Evolutionary conservation across 140 eudicot species (phyloP).

Genomic region (Flaveria floridana): DNA sequence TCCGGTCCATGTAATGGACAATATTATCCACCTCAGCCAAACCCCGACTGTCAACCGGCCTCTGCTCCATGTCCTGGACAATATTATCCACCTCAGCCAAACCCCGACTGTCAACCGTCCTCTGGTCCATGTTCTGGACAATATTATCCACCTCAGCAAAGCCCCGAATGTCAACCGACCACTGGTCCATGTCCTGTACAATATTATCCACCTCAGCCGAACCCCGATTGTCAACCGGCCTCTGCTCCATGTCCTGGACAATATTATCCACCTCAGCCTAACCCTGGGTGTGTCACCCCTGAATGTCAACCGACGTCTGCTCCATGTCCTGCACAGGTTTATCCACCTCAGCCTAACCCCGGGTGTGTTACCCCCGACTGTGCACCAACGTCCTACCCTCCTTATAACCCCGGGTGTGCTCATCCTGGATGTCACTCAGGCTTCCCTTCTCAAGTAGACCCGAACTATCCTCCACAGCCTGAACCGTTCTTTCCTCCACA

Average conservation of each 20-base stretch:
- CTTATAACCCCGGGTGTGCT: neutral
- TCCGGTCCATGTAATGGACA: neutral
- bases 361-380: slow-evolving; percentile 1
- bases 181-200: neutral
- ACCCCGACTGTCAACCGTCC: slow-evolving; percentile 8
- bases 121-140: neutral
- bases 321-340: neutral
- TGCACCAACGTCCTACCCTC: neutral
- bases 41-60: slow-evolving; percentile 8
- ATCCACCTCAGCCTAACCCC: slow-evolving; percentile 14
- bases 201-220: neutral
- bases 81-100: neutral
- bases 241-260: neutral
- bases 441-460: slow-evolving; percentile 7
- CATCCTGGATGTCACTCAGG: neutral
- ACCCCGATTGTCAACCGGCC: slow-evolving; percentile 5
- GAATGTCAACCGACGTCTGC: neutral
- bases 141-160: neutral
- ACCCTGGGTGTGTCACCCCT: slow-evolving; percentile 2
- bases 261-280: neutral
- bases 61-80: neutral
- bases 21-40: neutral
- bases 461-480: slow-evolving; percentile 26
- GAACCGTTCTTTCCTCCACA: slow-evolving; percentile 25
- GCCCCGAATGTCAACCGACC: slow-evolving; percentile 3